A percentile compares a stretch with the other conserved stretches of the same genome.
Evolutionary conservation across 305 asterid species (phyloP).

Genomic region (Nicotiana rustica): DNA sequence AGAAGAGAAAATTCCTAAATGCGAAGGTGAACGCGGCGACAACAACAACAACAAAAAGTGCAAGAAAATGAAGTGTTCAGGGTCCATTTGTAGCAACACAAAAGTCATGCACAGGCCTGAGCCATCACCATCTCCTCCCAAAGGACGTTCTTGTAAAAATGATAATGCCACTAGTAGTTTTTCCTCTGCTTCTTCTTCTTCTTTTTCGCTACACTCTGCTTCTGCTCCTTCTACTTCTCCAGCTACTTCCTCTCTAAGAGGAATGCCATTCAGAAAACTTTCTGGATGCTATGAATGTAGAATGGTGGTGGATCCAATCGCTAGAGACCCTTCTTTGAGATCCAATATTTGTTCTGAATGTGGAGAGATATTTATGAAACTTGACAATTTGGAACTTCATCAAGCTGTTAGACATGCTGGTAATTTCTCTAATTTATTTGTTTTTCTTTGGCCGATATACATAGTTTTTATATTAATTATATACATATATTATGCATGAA

Average conservation of each 20-base stretch:
- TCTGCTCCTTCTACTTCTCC: slow-evolving; percentile 32
- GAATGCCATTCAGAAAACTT: slow-evolving; percentile 77
- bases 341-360: slow-evolving; percentile 67
- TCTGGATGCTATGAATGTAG: slow-evolving; percentile 93
- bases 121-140: slow-evolving; percentile 42
- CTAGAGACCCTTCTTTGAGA: slow-evolving; percentile 80
- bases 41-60: slow-evolving; percentile 44
- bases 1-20: slow-evolving; percentile 20
- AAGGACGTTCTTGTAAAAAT: slow-evolving; percentile 42
- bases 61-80: slow-evolving; percentile 77
- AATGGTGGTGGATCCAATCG: slow-evolving; percentile 89
- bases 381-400: slow-evolving; percentile 82
- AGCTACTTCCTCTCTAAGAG: slow-evolving; percentile 65
- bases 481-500: too few relatives aligned
- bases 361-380: slow-evolving; percentile 76
- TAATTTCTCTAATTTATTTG: slow-evolving; percentile 32
- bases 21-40: background rate
- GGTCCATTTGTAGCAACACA: slow-evolving; percentile 90
- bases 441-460: too few relatives aligned
- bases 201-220: slow-evolving; percentile 41
- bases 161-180: background rate
- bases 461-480: too few relatives aligned
- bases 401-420: slow-evolving; percentile 92
- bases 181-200: slow-evolving; percentile 35
- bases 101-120: slow-evolving; percentile 79